phyloP scores from a whole-genome alignment of 345 rosid species.

The Schrenkiella parvula region DNA sequence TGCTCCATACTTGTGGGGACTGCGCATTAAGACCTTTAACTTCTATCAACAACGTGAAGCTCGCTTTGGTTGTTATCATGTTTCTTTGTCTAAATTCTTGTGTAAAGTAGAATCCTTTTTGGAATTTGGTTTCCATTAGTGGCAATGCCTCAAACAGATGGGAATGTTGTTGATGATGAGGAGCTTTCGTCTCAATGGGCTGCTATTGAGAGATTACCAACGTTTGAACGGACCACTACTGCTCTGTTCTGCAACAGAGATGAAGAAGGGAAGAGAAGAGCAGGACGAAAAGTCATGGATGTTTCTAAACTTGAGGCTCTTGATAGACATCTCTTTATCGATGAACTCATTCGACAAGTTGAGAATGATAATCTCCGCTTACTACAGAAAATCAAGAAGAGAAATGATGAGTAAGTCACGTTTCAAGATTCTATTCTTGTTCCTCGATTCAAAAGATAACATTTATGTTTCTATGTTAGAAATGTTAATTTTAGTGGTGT shows the following conservation, averaged over 20 bases:
- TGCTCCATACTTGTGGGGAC: too few relatives aligned
- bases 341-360: slow-evolving; percentile 43
- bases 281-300: slow-evolving; percentile 28
- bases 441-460: background rate
- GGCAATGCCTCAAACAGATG: slow-evolving; percentile 6
- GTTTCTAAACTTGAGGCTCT: slow-evolving; percentile 41
- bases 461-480: background rate
- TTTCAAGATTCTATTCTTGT: background rate
- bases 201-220: slow-evolving; percentile 47
- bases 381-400: slow-evolving; percentile 37
- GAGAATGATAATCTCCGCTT: slow-evolving; percentile 48
- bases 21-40: too few relatives aligned
- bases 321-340: slow-evolving; percentile 42
- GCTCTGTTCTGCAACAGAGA: slow-evolving; percentile 33
- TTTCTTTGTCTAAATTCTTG: too few relatives aligned
- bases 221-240: slow-evolving; percentile 39
- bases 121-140: background rate
- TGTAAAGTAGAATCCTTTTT: too few relatives aligned
- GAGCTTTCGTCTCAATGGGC: slow-evolving; percentile 44
- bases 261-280: slow-evolving; percentile 24
- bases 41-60: too few relatives aligned
- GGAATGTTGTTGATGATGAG: slow-evolving; percentile 15
- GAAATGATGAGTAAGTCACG: slow-evolving; percentile 45
- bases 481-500: background rate
- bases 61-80: too few relatives aligned